Evolutionary conservation across 352 stramenopile genomes (phyloP), one percentile per base, ranked within the genome.

Genomic region (Phytophthora boehmeriae): DNA sequence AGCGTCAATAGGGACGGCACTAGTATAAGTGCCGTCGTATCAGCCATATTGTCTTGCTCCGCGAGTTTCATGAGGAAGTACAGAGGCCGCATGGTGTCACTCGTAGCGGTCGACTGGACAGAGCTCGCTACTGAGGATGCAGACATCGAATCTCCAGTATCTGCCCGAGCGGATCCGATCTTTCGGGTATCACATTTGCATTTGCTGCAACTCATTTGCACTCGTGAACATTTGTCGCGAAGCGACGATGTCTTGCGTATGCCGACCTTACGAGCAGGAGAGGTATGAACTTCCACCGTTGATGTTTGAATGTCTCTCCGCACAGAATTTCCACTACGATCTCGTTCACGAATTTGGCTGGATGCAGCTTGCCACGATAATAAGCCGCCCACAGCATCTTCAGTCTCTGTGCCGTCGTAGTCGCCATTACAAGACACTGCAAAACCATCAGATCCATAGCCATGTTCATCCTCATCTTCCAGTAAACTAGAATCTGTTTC

Each of bases 21-120:
- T 27, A 95, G 66, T 55, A 95, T 92, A 8, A 95, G 76, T 5
- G 87, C 87, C 0, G 84, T 94, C 34, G 87, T 93, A 52, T 95
- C 87, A 1, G 87, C 87, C 87, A 95, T 95, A 45, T 93, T 93
- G 64, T 95, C 87, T 66, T 95, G 87, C 51, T 95, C 87, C 0
- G 87, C 87, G 3, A 95, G 69, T 44, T 95, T 95, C 84, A 95
- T 95, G 11, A 93, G 68, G 63, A 93, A 95, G 46, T 95, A 95
- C 1, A 95, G 63, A 22, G 82, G 84, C 19, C 76, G 71, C 47
- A 95, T 51, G 20, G 88, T 42, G 16, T 77, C 64, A 34, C 68
- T 74, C 0, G 68, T 76, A 34, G 63, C 54, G 32, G 52, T 49
- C 44, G 42, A 63, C 34, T 34, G 57, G 2, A 30, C 8, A 38